phyloP scores from a whole-genome alignment of 2,329 filamentous ascomycete genomes.

The Trichoderma guizhouense region DNA sequence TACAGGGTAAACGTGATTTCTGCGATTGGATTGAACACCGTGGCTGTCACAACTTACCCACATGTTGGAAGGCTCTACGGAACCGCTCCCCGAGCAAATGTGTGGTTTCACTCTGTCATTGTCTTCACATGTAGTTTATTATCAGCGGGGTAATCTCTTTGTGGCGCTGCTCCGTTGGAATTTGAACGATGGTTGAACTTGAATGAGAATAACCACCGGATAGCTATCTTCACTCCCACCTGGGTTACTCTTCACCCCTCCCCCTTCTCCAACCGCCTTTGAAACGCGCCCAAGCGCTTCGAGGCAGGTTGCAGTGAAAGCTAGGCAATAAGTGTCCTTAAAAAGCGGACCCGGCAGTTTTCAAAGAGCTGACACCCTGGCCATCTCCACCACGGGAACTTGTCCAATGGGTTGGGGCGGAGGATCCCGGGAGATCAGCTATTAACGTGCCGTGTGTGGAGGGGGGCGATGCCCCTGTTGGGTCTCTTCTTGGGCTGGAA shows the following conservation, averaged over 20 bases:
- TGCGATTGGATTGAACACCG: background rate
- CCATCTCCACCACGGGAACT: background rate
- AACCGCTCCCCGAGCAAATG: no score
- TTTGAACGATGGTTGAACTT: background rate
- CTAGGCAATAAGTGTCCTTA: background rate
- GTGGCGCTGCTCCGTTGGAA: no score
- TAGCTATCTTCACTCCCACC: background rate
- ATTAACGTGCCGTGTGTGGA: background rate
- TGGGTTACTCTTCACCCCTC: background rate
- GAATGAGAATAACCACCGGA: background rate
- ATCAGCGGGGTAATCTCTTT: no score
- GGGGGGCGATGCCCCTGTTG: background rate
- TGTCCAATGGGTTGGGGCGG: background rate
- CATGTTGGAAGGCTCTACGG: background rate
- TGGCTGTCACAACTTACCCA: background rate
- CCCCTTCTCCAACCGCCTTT: background rate
- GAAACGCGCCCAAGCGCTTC: background rate
- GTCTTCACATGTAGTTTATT: no score
- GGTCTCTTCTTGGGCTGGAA: background rate
- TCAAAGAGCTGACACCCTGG: background rate
- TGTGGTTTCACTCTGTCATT: no score
- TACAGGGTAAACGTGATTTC: background rate
- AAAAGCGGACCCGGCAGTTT: background rate
- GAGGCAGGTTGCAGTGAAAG: background rate
- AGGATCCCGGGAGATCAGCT: background rate